Evolutionary conservation across 805 yeast genomes (phyloP), one percentile per base, ranked within the genome.

Genomic region (Lipomyces spencermartinsiae): DNA sequence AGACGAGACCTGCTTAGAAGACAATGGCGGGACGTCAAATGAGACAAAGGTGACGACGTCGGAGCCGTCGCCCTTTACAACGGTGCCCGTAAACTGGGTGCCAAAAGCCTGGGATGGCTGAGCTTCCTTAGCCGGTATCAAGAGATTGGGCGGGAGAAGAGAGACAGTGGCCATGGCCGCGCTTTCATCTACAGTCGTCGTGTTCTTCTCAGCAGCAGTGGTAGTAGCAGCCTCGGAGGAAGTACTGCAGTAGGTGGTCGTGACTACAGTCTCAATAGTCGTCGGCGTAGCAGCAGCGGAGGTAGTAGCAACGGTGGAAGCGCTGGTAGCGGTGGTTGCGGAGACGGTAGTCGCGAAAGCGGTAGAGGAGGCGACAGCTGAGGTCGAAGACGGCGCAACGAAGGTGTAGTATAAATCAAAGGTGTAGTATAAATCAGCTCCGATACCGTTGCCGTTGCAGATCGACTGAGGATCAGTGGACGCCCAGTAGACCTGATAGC

Each of bases 91-190:
- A 64, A 61, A 68, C 62, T 68, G 70, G 16, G 71, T 29, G 29
- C 69, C 69, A 31, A 62, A 65, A 39, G 51, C 69, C 29, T 25
- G 22, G 34, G 35, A 14, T 29, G 71, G 71, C 59, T 46, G 10
- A n/a, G 61, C 64, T 49, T 66, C 39, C 67, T 68, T 62, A 46
- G 58, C 67, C 19, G 71, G 71, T 57, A 68, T 62, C 37, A 68
- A 54, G 25, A 68, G 62, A 59, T 68, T 68, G n/a, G 71, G 71
- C 29, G 71, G 71, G 19, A 68, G 56, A 37, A 68, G 19, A 2
- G 70, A 34, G 39, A 58, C 66, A 16, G 69, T 65, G 34, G 71
- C 57, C 7, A 33, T 37, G n/a, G 71, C 65, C 25, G 69, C 68
- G 31, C 33, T 53, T 8, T 46, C 43, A n/a, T 58, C 33, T 6